Evolutionary conservation across 345 rosid species (phyloP).

Genomic region (Alliaria petiolata): DNA sequence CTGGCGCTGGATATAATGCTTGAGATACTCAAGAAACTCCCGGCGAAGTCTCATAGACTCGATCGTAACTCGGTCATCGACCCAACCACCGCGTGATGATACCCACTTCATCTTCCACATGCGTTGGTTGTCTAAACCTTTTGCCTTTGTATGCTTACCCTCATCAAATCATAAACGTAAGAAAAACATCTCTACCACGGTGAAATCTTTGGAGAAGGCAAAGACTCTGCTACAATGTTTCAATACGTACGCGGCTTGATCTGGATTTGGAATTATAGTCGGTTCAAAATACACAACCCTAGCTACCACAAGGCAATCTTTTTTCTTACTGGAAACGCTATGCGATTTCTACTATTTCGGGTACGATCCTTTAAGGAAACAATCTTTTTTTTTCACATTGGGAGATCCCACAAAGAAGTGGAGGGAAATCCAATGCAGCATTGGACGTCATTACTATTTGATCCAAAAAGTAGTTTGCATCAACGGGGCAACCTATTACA

Average conservation of each 20-base stretch:
- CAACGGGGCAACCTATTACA: slow-evolving; percentile 1
- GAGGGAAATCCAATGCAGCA: not conserved
- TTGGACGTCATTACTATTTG: not conserved
- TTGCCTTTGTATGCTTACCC: not conserved
- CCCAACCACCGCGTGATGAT: too few relatives aligned
- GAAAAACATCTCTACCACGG: too few relatives aligned
- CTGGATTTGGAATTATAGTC: not conserved
- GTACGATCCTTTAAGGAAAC: not conserved
- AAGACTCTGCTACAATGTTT: not conserved
- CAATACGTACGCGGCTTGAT: not conserved
- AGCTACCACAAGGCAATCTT: not conserved
- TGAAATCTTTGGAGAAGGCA: not conserved
- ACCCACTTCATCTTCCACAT: not conserved
- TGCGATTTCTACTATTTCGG: not conserved
- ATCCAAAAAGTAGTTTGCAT: not conserved
- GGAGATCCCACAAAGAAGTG: not conserved
- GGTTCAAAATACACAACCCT: not conserved
- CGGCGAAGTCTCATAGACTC: not conserved
- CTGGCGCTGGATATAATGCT: too few relatives aligned
- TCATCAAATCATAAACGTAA: not conserved
- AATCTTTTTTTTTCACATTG: slow-evolving; percentile 1
- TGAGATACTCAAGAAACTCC: too few relatives aligned
- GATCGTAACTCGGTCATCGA: not conserved
- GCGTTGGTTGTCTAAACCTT: too few relatives aligned
- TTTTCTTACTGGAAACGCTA: not conserved